Base-by-base conservation (phyloP, 1,284 basidiomycete species). In the Anthracocystis setariae region DNA sequence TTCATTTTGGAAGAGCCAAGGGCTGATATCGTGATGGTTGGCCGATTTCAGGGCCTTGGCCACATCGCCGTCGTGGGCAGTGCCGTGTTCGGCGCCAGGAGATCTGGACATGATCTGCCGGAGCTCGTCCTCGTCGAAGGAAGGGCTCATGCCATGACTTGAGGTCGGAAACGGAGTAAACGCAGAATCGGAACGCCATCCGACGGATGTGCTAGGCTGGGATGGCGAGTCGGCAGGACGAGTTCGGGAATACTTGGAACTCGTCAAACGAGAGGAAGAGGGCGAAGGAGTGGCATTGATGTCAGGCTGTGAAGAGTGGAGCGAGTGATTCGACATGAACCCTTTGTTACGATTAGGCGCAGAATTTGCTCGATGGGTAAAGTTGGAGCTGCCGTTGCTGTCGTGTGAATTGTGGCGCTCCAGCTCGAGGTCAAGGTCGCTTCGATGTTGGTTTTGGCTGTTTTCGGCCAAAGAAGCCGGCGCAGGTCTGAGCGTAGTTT, bases 21-120 rank as follows among this genome's bases (percentile, higher is more conserved):
- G 74, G 21, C 67, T 76, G 62, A 76, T 76, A 48, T 72, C 74
- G 18, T 73, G 60, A 18, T 73, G 59, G 21, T 70, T 68, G 42
- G 56, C 57, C 20, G 56, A 45, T 25, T 53, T 46, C 46, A 63
- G 37, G 8, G 48, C 55, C 18, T 67, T 59, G 12, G 50, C 60
- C 3, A 63, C 60, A 40, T 63, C 56, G 39, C 56, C 64, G 20
- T 64, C 64, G 18, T 24, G 20, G 7, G 20, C 27, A 21, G 46
- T 23, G 3, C 40, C 35, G 17, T 27, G 13, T 5, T 52, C 43
- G 18, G 29, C 27, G 21, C 44, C 47, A 3, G 59, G 59, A 42
- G 21, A 38, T n/a, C 53, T 44, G 7, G 69, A 72, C 55, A 72
- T 60, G 59, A 72, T 57, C 57, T 72, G 60, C 29, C 59, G 59